These are phyloP conservation scores for Achlya hypogyna DNA, from an alignment of 352 stramenopile species.

Conservation along the genomic window DNA sequence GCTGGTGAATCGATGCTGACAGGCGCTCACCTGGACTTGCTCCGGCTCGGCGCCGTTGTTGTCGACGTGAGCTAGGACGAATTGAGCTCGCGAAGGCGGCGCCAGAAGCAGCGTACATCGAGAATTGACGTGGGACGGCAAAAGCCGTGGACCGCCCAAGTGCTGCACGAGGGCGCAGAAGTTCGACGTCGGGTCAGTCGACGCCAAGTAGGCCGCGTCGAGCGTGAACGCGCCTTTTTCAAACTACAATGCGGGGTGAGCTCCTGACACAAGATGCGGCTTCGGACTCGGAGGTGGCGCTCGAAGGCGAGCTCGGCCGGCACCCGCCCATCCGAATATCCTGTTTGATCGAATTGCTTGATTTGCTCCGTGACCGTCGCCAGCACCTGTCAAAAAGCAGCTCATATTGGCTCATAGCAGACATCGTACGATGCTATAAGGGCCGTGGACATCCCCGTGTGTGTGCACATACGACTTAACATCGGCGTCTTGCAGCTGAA, in stretches of 20 bases:
- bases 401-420: background rate
- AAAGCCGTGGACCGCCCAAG: constrained; percentile 46
- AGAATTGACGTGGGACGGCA: constrained; percentile 27
- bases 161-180: constrained; percentile 56
- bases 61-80: too few species aligned
- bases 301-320: constrained; percentile 65
- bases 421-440: constrained; percentile 77
- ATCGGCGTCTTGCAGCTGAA: constrained; percentile 81
- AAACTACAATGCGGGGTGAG: constrained; percentile 1
- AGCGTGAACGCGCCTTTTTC: constrained; percentile 34
- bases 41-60: background rate
- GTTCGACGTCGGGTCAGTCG: constrained; percentile 29
- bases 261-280: background rate
- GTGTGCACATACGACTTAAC: constrained; percentile 70
- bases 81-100: too few species aligned
- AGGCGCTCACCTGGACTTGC: background rate
- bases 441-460: constrained; percentile 83
- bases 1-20: background rate
- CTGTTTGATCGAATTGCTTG: constrained; percentile 85
- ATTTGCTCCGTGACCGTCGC: constrained; percentile 88
- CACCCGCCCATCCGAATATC: constrained; percentile 82
- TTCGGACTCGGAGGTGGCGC: constrained; percentile 27
- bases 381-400: constrained; percentile 31
- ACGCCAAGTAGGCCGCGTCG: constrained; percentile 33
- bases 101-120: background rate